A percentile compares a stretch with the other conserved stretches of the same genome.
Conservation (phyloP, 176 grass and related monocot genomes). For the Lolium rigidum region DNA sequence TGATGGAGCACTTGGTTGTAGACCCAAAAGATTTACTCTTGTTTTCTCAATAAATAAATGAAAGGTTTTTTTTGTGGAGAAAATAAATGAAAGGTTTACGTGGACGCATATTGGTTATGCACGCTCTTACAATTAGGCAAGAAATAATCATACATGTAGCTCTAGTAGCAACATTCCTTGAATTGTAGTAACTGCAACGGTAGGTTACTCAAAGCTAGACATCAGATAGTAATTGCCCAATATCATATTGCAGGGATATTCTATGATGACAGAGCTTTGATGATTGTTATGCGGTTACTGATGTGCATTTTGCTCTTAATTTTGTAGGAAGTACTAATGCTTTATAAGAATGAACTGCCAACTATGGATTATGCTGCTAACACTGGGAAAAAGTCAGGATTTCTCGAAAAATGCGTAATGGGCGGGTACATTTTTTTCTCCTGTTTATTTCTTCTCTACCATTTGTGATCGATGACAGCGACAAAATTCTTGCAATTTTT, state of each 20-base stretch:
- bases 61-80: too few relatives aligned
- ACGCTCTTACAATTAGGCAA: background rate
- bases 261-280: constrained; percentile 16
- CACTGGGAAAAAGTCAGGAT: constrained; percentile 76
- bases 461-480: background rate
- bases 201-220: background rate
- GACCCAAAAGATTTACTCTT: background rate
- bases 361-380: constrained; percentile 86
- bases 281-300: background rate
- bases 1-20: constrained; percentile 11
- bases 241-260: background rate
- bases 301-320: constrained; percentile 12
- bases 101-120: background rate
- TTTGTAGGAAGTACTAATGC: constrained; percentile 73
- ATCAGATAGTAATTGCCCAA: background rate
- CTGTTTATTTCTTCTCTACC: background rate
- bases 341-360: constrained; percentile 87
- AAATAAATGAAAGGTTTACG: background rate
- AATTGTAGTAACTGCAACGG: background rate
- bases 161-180: background rate
- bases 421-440: constrained; percentile 48
- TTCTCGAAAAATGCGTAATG: constrained; percentile 72
- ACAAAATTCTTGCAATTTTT: background rate
- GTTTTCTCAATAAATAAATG: background rate
- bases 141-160: background rate